A percentile compares a stretch with the other conserved stretches of the same genome.
Evolutionary conservation across 2,329 filamentous ascomycete species (phyloP).

Genomic region (Diplodia sapinea): DNA sequence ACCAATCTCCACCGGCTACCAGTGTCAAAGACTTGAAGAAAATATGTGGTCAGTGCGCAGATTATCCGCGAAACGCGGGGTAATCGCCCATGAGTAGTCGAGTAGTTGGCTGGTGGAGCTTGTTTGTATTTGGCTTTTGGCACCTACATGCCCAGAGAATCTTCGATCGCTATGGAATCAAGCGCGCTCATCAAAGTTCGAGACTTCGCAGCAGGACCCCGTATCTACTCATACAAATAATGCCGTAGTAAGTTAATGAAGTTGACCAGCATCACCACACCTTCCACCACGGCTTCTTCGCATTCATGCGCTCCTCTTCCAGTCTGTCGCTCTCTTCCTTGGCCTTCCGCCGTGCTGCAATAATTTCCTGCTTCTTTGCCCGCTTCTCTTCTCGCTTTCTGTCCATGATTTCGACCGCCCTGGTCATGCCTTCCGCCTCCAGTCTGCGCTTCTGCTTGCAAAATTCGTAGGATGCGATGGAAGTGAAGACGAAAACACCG

Average conservation of each 20-base stretch:
- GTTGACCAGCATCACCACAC: conserved; percentile 14
- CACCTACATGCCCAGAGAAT: neutral
- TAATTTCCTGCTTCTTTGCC: conserved; percentile 49
- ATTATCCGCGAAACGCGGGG: neutral
- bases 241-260: neutral
- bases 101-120: neutral
- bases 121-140: neutral
- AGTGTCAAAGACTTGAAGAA: neutral
- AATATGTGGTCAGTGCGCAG: neutral
- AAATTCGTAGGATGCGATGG: conserved; percentile 79
- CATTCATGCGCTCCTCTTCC: conserved; percentile 39
- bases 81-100: neutral
- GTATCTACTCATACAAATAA: conserved; percentile 5
- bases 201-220: neutral
- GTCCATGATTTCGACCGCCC: conserved; percentile 82
- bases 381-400: conserved; percentile 64
- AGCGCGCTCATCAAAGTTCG: neutral
- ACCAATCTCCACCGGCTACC: neutral
- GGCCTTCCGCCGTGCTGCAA: conserved; percentile 49
- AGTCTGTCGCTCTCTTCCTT: conserved; percentile 51
- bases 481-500: conserved; percentile 71
- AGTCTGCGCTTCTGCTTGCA: conserved; percentile 76
- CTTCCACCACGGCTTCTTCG: conserved; percentile 43
- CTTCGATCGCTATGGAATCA: neutral
- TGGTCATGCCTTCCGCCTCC: conserved; percentile 82